These are phyloP conservation scores for Colletotrichum theobromicola DNA, from an alignment of 2,329 filamentous ascomycete species.

Conservation along the genomic window DNA sequence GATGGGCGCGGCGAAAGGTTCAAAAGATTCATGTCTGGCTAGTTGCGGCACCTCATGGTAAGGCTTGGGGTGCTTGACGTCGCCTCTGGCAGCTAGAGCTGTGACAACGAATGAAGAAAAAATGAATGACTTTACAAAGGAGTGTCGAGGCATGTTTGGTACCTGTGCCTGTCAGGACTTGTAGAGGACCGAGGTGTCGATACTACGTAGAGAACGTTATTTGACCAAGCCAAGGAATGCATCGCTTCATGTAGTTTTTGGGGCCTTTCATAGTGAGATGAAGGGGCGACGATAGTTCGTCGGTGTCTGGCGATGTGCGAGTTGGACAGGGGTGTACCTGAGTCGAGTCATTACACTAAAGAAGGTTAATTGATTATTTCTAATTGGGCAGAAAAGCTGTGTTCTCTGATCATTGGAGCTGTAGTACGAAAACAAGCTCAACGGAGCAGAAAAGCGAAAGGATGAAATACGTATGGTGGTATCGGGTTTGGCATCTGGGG, in stretches of 20 bases:
- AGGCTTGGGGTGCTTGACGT: background rate
- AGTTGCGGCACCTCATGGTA: background rate
- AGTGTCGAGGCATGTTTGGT: background rate
- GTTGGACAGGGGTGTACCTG: background rate
- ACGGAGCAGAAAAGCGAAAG: background rate
- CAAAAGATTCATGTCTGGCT: background rate
- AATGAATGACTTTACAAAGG: background rate
- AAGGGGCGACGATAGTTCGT: background rate
- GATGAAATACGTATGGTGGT: fast-evolving
- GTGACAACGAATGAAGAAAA: background rate
- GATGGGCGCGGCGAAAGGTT: background rate
- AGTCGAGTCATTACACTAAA: background rate
- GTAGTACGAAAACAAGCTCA: too few relatives aligned
- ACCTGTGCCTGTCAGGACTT: background rate
- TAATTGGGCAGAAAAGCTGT: background rate
- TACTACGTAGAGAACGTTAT: background rate
- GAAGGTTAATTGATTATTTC: background rate
- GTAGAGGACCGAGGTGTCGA: background rate
- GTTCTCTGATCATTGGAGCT: background rate
- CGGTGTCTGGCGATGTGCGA: background rate
- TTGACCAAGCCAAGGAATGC: background rate
- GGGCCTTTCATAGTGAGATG: background rate
- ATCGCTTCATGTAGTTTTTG: background rate
- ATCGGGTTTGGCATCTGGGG: background rate
- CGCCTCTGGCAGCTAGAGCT: background rate